Conservation (phyloP, 2,329 filamentous ascomycete species). For the Aureobasidium pullulans region DNA sequence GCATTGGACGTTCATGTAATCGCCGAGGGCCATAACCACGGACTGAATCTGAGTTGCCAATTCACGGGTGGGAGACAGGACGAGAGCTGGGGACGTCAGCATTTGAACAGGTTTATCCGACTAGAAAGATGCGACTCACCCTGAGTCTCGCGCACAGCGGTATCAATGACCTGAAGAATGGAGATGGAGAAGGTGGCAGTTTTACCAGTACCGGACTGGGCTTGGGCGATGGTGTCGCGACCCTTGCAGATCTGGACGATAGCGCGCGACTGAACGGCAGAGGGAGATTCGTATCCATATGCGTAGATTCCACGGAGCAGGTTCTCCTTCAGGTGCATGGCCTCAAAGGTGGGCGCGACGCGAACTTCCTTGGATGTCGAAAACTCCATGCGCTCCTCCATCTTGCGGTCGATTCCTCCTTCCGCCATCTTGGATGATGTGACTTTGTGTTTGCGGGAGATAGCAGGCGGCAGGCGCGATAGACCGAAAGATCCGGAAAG, state of each 20-base stretch:
- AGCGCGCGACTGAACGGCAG: constrained; percentile 92
- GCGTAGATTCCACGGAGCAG: constrained; percentile 95
- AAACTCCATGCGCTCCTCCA: constrained; percentile 96
- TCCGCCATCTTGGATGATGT: constrained; percentile 69
- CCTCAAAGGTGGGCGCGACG: constrained; percentile 87
- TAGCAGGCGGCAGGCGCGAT: not conserved
- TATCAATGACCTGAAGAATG: constrained; percentile 93
- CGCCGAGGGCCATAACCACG: constrained; percentile 97
- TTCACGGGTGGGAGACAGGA: constrained; percentile 93
- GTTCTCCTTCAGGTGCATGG: constrained; percentile 96
- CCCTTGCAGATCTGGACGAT: constrained; percentile 99
- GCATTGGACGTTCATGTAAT: constrained; percentile 99
- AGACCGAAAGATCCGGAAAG: not conserved
- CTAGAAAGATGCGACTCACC: constrained; percentile 29
- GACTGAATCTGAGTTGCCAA: constrained; percentile 97
- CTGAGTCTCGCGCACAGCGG: constrained; percentile 83
- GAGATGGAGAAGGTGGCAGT: constrained; percentile 95
- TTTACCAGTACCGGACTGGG: constrained; percentile 94
- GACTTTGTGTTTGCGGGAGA: not conserved
- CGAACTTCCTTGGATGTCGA: constrained; percentile 96
- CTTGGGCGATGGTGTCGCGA: constrained; percentile 96
- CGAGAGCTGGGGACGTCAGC: constrained; percentile 53
- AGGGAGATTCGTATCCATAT: constrained; percentile 97
- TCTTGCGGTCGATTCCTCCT: constrained; percentile 78
- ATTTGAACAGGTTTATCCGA: not conserved